Evolutionary conservation across 148 eudicot species (phyloP).

Genomic region (Camellia japonica): DNA sequence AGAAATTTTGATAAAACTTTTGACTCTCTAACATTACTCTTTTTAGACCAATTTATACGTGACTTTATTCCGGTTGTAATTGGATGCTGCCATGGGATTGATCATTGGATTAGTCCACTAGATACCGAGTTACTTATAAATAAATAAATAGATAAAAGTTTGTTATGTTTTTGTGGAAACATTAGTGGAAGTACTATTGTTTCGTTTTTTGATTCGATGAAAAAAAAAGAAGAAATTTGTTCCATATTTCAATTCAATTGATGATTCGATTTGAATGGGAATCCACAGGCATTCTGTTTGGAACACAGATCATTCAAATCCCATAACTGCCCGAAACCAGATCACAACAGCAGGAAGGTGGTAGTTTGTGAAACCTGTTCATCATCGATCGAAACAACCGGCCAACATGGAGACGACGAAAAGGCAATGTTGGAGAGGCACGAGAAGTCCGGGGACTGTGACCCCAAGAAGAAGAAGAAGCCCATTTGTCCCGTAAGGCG

Average conservation of each 20-base stretch:
- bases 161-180: no score
- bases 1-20: no score
- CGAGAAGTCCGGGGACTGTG: conserved; percentile 64
- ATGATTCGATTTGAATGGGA: background rate
- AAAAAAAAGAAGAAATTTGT: no score
- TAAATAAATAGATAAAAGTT: no score
- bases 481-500: conserved; percentile 58
- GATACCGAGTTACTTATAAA: no score
- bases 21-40: no score
- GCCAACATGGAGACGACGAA: conserved; percentile 46
- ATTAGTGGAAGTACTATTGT: no score
- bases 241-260: background rate
- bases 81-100: no score
- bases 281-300: conserved; percentile 63
- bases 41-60: no score
- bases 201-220: no score
- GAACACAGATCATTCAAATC: conserved; percentile 75
- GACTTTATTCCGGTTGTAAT: no score
- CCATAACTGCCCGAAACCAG: conserved; percentile 71
- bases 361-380: conserved; percentile 69
- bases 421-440: conserved; percentile 49
- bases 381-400: conserved; percentile 65
- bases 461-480: conserved; percentile 76
- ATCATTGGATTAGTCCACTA: no score
- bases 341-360: conserved; percentile 61